Percentiles rank a stretch among this genome's conserved stretches.
These are phyloP conservation scores for Dryas alaskensis DNA, from an alignment of 306 rosid genomes.

Conservation along the genomic window DNA sequence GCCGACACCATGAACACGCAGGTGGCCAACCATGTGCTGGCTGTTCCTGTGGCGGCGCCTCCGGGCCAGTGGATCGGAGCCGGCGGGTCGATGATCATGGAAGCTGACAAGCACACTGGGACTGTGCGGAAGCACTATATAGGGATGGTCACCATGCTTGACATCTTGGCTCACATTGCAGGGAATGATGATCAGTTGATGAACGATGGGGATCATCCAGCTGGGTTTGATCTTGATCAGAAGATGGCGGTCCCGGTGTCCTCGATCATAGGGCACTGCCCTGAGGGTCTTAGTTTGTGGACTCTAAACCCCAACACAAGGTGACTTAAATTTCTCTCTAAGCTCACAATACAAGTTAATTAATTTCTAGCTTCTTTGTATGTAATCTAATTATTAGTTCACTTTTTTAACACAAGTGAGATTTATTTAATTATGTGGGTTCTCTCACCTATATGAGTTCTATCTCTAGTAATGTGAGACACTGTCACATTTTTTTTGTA, in stretches of 20 bases:
- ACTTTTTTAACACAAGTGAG: too few species aligned
- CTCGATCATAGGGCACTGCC: conserved; percentile 61
- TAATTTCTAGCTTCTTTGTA: background rate
- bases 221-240: conserved; percentile 45
- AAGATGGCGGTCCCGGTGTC: conserved; percentile 68
- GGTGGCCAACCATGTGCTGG: conserved; percentile 69
- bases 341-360: background rate
- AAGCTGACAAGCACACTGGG: conserved; percentile 69
- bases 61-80: conserved; percentile 97
- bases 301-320: conserved; percentile 79
- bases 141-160: conserved; percentile 92
- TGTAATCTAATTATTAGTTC: background rate
- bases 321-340: conserved; percentile 20
- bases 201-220: conserved; percentile 19
- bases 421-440: too few species aligned
- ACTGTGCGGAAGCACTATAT: conserved; percentile 66
- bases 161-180: conserved; percentile 72
- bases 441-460: too few species aligned
- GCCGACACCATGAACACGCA: conserved; percentile 69
- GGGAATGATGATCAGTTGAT: conserved; percentile 46
- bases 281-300: conserved; percentile 86
- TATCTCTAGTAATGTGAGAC: too few species aligned
- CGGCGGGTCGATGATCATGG: conserved; percentile 85
- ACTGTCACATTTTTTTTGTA: too few species aligned
- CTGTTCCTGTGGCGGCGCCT: conserved; percentile 87